Conservation (phyloP, 2,329 filamentous ascomycete genomes). For the Calonectria naviculata region DNA sequence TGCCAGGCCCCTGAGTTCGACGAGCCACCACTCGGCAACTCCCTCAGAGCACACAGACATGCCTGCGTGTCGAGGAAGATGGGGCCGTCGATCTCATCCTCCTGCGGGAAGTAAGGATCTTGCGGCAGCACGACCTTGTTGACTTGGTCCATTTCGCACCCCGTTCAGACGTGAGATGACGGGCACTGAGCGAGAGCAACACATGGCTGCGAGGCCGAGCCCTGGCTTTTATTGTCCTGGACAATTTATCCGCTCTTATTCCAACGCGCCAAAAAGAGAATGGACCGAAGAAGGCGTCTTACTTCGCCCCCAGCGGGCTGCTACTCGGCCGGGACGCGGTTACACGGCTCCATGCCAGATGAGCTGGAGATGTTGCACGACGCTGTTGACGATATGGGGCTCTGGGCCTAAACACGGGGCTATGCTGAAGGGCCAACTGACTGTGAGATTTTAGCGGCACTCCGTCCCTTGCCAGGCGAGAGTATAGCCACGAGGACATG, state of each 20-base stretch:
- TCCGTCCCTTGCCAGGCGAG: not conserved
- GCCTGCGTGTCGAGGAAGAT: slow-evolving; percentile 53
- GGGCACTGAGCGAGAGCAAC: not conserved
- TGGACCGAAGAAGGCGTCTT: not conserved
- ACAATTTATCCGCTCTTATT: not conserved
- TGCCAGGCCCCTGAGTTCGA: slow-evolving; percentile 49
- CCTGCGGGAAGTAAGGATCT: slow-evolving; percentile 51
- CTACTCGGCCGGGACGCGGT: not conserved
- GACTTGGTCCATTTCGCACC: slow-evolving; percentile 24
- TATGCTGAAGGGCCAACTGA: not conserved
- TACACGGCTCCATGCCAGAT: not conserved
- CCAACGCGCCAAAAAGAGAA: not conserved
- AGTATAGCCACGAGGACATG: not conserved
- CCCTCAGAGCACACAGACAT: slow-evolving; percentile 51
- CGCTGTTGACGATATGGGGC: not conserved
- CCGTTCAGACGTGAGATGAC: not conserved
- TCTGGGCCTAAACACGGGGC: not conserved
- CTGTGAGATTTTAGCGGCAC: slow-evolving; percentile 18
- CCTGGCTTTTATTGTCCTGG: not conserved
- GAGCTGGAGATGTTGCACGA: not conserved
- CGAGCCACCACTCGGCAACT: slow-evolving; percentile 26
- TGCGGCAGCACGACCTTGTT: slow-evolving; percentile 44
- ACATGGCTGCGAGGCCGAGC: not conserved
- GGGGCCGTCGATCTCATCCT: slow-evolving; percentile 42
- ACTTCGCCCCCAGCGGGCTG: not conserved